phyloP scores from a whole-genome alignment of 768 basidiomycete genomes.

The Lyophyllum semitale region DNA sequence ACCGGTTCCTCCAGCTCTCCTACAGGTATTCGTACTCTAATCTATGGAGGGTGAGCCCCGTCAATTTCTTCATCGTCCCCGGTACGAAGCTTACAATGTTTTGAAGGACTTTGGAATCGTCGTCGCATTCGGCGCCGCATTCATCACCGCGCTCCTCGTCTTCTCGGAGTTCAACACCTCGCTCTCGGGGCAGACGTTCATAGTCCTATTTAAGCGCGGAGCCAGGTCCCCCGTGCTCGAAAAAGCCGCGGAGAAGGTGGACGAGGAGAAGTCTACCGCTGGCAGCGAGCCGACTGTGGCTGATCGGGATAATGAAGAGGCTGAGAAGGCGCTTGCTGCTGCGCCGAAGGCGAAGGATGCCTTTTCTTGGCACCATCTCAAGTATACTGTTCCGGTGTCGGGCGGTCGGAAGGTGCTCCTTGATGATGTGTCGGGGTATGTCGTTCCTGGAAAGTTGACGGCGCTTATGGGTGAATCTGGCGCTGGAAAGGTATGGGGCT shows the following conservation, averaged over 20 bases:
- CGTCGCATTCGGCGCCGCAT: constrained; percentile 62
- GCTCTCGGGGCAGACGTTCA: constrained; percentile 33
- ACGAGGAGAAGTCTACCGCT: constrained; percentile 34
- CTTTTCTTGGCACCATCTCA: constrained; percentile 80
- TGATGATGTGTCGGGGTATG: constrained; percentile 77
- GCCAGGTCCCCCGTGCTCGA: constrained; percentile 32
- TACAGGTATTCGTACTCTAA: constrained; percentile 48
- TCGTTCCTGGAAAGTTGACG: constrained; percentile 78
- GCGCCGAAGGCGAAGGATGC: constrained; percentile 52
- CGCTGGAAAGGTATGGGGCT: constrained; percentile 42
- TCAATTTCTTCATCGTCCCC: neutral
- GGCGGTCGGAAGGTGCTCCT: constrained; percentile 54
- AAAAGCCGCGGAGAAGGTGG: constrained; percentile 32
- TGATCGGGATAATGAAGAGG: constrained; percentile 22
- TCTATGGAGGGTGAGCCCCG: constrained; percentile 41
- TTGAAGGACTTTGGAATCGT: constrained; percentile 69
- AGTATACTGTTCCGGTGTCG: constrained; percentile 62
- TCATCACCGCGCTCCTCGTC: constrained; percentile 55
- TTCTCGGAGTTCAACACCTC: constrained; percentile 58
- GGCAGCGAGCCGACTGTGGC: constrained; percentile 7
- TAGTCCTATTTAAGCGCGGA: constrained; percentile 71
- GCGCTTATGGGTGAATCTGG: constrained; percentile 71
- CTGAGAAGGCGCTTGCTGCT: constrained; percentile 36
- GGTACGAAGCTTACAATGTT: neutral
- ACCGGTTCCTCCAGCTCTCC: constrained; percentile 46